A percentile compares a stretch with the other conserved stretches of the same genome.
Conservation (phyloP, 2,329 filamentous ascomycete species). For the Zelopaecilomyces penicillatus region DNA sequence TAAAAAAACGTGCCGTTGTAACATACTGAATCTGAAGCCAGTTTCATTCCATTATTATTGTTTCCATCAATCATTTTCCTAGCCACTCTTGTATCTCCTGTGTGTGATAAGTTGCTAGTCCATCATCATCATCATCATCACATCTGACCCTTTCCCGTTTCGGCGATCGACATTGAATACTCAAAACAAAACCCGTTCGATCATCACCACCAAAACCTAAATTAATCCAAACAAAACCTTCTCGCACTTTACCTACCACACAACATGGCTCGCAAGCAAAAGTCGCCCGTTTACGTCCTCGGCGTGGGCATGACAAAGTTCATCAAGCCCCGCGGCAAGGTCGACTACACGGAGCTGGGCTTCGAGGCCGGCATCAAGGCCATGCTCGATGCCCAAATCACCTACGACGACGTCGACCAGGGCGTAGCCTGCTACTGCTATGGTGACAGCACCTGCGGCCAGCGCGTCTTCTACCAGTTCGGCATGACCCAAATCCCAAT, state of each 20-base stretch:
- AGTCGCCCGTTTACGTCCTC: conserved; percentile 68
- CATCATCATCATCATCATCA: no score
- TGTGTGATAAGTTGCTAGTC: no score
- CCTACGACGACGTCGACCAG: conserved; percentile 92
- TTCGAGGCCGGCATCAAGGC: conserved; percentile 90
- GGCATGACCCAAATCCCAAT: conserved; percentile 95
- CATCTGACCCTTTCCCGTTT: no score
- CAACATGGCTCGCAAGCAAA: conserved; percentile 42
- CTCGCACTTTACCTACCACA: not conserved
- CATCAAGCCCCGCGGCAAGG: conserved; percentile 90
- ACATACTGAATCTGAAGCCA: no score
- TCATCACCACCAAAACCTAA: no score
- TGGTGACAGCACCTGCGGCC: conserved; percentile 87
- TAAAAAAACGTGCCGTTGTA: no score
- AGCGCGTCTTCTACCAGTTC: conserved; percentile 98
- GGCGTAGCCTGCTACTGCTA: conserved; percentile 98
- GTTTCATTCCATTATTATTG: no score
- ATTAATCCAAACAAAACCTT: not conserved
- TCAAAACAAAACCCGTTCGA: no score
- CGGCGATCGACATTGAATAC: no score
- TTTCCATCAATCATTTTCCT: no score
- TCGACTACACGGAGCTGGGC: conserved; percentile 89
- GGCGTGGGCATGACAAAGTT: conserved; percentile 99
- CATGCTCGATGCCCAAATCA: conserved; percentile 78
- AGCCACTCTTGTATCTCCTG: no score